Base-by-base conservation (phyloP, 2,329 filamentous ascomycete species). In the Stromatinia cepivora region DNA sequence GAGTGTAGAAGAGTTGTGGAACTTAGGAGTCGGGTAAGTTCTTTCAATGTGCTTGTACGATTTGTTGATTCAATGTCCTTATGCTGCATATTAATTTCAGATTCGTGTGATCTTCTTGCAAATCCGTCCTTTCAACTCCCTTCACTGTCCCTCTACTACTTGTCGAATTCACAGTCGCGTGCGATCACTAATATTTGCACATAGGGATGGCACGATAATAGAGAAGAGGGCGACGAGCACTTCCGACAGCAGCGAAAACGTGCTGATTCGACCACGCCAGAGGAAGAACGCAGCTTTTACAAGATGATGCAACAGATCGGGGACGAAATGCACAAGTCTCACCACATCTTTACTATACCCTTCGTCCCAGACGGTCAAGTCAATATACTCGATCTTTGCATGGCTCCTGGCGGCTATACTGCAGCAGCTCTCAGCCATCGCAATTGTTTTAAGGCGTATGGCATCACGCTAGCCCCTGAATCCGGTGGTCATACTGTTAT, bases 121-220 rank as follows among this genome's bases (percentile, higher is more conserved):
- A 11, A 1, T 1, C 31, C n/a, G 15, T 25, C 42, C 31, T 17
- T 5, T 17, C 34, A 20, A 15, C 3, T 8, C 5, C 20, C 15
- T n/a, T 6, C 28, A 11, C 20, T 17, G 22, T 17, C 10, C 3
- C 50, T n/a, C 7, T 62, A 7, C 20, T 6, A 15, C 22, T 39
- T 17, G n/a, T 39, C 17, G 13, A 39, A 25, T 28, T 50, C 36
- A 39, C 28, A 15, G 10, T 31, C 31, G 28, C 28, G 15, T 25
- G 31, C 56, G 11, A 22, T 48, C 34, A 58, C 31, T 53, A 17
- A 54, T 50, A 10, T 31, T 63, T 53, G 9, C 20, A 63, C 39
- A 22, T 46, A 76, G 72, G 73, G 73, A 15, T 73, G 85, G 84
- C 82, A 82, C 28, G 84, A 83, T 82, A 73, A 80, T 0, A 84